Base-by-base conservation (phyloP, 345 rosid species). In the Passiflora organensis region DNA sequence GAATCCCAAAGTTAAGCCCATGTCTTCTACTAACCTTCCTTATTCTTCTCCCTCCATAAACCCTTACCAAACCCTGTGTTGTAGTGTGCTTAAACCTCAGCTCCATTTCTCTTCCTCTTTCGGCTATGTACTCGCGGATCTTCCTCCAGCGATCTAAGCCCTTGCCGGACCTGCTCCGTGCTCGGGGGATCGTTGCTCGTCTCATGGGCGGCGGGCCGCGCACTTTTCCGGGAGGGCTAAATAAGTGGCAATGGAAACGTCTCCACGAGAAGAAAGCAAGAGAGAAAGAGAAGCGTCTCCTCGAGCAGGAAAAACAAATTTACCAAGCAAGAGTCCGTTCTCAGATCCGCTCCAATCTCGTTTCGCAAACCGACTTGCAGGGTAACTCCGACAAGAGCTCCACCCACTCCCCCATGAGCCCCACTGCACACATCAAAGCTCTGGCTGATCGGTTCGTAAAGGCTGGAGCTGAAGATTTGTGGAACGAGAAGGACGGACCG, bases 231-330 rank as follows among this genome's bases (percentile, higher is more conserved):
- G 97, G 96, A 24, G 97, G 97, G 16, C 45, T 89, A 6, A 89
- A 94, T 86, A 85, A 94, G 72, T 94, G 95, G 99, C 97, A 89
- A 39, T 94, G 99, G 99, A 94, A 89, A 75, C 96, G 96, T 13
- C 75, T 94, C 66, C 97, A 89, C 76, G 97, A 94, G 81, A 94
- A 85, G 74, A 80, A 77, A 60, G 99, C 95, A 23, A 72, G 55
- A 66, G 99, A 93, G 67, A 93, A 93, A 72, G 97, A 89, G 66
- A 85, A 67, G 53, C 75, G 80, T 32, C 95, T 93, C 48, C 84
- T 93, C 22, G 80, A 85, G 1, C 99, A 89, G 64, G 97, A 89
- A 71, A 93, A 89, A 50, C 97, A 89, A 72, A 82, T 93, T 41
- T 87, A 89, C 63, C 80, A 89, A 54, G 78, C 96, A 43, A 75